These are phyloP conservation scores for Penicillium bialowiezense DNA, from an alignment of 495 filamentous ascomycete genomes.

Conservation along the genomic window DNA sequence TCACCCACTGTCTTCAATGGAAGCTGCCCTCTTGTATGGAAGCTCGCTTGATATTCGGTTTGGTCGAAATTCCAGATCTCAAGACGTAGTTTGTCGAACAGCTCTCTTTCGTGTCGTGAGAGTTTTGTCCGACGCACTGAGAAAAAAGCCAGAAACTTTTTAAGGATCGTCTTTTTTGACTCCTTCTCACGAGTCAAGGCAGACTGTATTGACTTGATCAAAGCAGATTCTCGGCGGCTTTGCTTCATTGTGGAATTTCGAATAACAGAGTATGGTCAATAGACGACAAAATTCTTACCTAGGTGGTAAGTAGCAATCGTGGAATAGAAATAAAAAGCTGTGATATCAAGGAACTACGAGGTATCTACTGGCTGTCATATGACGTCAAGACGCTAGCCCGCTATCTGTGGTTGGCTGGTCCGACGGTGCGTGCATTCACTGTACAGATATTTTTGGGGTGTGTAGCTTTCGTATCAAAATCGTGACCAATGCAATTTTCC, in stretches of 20 bases:
- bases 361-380: too few species aligned
- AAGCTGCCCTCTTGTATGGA: constrained; percentile 34
- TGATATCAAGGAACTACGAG: too few species aligned
- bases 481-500: too few species aligned
- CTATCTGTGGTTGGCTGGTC: too few species aligned
- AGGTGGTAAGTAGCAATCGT: too few species aligned
- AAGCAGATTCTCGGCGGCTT: constrained; percentile 27
- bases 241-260: constrained; percentile 18
- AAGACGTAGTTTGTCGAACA: constrained; percentile 31
- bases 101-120: constrained; percentile 22
- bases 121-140: constrained; percentile 33
- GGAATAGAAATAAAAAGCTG: too few species aligned
- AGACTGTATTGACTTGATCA: constrained; percentile 34
- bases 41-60: constrained; percentile 52
- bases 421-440: too few species aligned
- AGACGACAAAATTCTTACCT: too few species aligned
- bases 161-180: constrained; percentile 25
- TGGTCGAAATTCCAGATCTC: constrained; percentile 52
- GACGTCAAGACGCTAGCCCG: too few species aligned
- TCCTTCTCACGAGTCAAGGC: constrained; percentile 32
- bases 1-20: constrained; percentile 51
- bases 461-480: too few species aligned
- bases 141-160: constrained; percentile 36
- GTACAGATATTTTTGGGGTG: too few species aligned
- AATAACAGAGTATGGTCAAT: too few species aligned